Percentiles rank a stretch among this genome's conserved stretches.
Conservation (phyloP, 768 basidiomycete genomes). For the Cytidiella melzeri region DNA sequence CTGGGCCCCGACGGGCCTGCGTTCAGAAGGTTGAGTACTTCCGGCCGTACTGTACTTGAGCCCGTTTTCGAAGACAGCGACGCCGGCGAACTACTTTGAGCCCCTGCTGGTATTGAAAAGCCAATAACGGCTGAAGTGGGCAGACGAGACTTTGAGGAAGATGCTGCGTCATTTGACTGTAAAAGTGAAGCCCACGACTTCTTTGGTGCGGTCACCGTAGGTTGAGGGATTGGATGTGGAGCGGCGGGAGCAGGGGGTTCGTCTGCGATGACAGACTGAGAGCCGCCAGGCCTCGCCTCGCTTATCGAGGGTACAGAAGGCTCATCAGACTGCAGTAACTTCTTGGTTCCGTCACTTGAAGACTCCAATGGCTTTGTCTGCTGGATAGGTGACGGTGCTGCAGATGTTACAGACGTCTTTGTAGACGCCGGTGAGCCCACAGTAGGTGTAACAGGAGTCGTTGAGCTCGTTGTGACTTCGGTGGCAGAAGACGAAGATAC, state of each 20-base stretch:
- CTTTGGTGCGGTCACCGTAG: conserved; percentile 31
- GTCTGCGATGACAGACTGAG: not conserved
- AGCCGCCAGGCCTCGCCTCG: not conserved
- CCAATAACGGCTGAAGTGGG: conserved; percentile 70
- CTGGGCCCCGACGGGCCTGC: conserved; percentile 26
- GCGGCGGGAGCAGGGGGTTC: conserved; percentile 11
- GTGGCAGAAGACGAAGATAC: conserved; percentile 43
- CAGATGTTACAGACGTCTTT: conserved; percentile 49
- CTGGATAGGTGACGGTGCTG: conserved; percentile 25
- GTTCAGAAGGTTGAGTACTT: conserved; percentile 50
- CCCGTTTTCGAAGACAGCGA: conserved; percentile 24
- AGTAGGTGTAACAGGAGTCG: conserved; percentile 41
- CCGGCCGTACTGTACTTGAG: conserved; percentile 32
- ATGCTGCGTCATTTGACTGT: conserved; percentile 35
- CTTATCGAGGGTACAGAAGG: conserved; percentile 13
- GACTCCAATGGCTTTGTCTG: conserved; percentile 10
- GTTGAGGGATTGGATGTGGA: conserved; percentile 4
- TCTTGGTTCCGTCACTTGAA: conserved; percentile 9
- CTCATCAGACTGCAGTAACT: conserved; percentile 1
- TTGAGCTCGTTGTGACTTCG: conserved; percentile 44
- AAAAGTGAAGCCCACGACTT: conserved; percentile 78
- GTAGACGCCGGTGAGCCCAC: conserved; percentile 54
- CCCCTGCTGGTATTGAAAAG: conserved; percentile 58
- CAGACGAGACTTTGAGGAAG: conserved; percentile 40
- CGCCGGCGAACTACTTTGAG: conserved; percentile 20